These are phyloP conservation scores for Stachybotrys chlorohalonatus DNA, from an alignment of 2,329 filamentous ascomycete genomes.

Conservation along the genomic window DNA sequence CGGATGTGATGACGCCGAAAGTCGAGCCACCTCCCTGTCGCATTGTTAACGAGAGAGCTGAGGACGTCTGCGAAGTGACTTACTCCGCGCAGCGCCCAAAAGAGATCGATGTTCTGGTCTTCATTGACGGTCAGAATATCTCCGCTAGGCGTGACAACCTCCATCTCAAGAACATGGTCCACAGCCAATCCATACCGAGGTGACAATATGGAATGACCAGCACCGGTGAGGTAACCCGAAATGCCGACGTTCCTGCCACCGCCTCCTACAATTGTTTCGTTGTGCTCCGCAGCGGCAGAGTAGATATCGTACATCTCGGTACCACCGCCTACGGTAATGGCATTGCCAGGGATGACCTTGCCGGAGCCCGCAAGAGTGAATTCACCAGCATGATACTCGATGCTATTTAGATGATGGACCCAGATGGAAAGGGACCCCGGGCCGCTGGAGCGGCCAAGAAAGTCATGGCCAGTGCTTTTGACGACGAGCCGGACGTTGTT, in stretches of 20 bases:
- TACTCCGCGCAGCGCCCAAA: slow-evolving; percentile 55
- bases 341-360: slow-evolving; percentile 32
- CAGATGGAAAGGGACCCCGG: slow-evolving; percentile 45
- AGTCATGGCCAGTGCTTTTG: slow-evolving; percentile 33
- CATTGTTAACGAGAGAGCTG: not conserved
- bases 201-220: slow-evolving; percentile 47
- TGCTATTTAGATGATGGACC: slow-evolving; percentile 36
- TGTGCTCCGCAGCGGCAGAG: slow-evolving; percentile 29
- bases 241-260: slow-evolving; percentile 46
- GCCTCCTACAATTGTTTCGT: slow-evolving; percentile 45
- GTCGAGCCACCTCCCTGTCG: slow-evolving; percentile 47
- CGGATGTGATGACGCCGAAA: slow-evolving; percentile 49
- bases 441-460: slow-evolving; percentile 32
- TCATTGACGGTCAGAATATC: slow-evolving; percentile 41
- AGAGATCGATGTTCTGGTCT: slow-evolving; percentile 45
- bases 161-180: slow-evolving; percentile 51
- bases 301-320: slow-evolving; percentile 41
- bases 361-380: slow-evolving; percentile 33
- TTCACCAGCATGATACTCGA: slow-evolving; percentile 25
- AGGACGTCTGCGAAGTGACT: slow-evolving; percentile 10
- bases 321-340: slow-evolving; percentile 45
- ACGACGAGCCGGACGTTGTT: slow-evolving; percentile 32
- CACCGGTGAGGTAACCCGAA: slow-evolving; percentile 53
- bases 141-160: slow-evolving; percentile 45
- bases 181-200: slow-evolving; percentile 50